A percentile compares a stretch with the other conserved stretches of the same genome.
Conservation (phyloP, 495 filamentous ascomycete genomes). For the Penicillium desertorum region DNA sequence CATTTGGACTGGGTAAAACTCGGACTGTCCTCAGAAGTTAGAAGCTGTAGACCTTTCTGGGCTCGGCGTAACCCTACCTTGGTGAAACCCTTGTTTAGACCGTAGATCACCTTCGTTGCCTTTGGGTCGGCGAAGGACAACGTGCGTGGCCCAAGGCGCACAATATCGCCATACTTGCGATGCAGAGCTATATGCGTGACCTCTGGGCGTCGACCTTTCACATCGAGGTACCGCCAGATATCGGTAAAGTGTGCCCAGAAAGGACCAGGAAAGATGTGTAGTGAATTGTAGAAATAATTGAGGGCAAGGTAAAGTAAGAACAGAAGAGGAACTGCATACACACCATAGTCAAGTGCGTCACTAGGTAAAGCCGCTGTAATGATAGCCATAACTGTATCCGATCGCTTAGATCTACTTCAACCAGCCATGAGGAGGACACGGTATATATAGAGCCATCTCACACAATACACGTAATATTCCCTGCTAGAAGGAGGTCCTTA, state of each 20-base stretch:
- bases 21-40: slow-evolving; percentile 48
- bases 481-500: background rate
- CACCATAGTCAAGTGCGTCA: background rate
- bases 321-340: background rate
- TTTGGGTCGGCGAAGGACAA: slow-evolving; percentile 67
- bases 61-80: slow-evolving; percentile 54
- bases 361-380: background rate
- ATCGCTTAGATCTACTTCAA: background rate
- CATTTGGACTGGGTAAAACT: slow-evolving; percentile 70
- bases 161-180: slow-evolving; percentile 67
- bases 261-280: slow-evolving; percentile 67
- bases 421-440: background rate
- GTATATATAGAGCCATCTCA: background rate
- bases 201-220: slow-evolving; percentile 60
- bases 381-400: background rate
- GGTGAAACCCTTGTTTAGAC: slow-evolving; percentile 76
- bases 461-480: background rate
- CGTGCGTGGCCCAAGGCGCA: slow-evolving; percentile 66
- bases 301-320: background rate
- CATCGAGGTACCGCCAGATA: slow-evolving; percentile 68
- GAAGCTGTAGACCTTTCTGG: background rate
- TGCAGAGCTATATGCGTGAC: slow-evolving; percentile 66
- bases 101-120: slow-evolving; percentile 72
- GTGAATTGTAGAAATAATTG: slow-evolving; percentile 9
- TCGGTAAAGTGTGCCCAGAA: slow-evolving; percentile 66